These are phyloP conservation scores for Alternaria panax DNA, from an alignment of 2,329 filamentous ascomycete genomes.

Conservation along the genomic window DNA sequence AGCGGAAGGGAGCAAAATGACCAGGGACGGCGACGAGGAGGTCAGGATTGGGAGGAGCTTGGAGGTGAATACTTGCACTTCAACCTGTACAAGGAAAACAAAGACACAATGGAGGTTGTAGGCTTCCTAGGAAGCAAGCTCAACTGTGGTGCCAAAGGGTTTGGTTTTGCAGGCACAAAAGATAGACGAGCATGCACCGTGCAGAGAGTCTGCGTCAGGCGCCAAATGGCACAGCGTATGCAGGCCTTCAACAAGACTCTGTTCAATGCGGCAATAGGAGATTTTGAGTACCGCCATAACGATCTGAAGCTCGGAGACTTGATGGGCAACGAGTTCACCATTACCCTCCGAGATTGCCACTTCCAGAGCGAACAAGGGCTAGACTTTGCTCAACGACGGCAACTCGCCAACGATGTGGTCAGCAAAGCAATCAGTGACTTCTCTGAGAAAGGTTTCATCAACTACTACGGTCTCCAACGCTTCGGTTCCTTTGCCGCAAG, in stretches of 20 bases:
- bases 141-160: conserved; percentile 71
- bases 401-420: conserved; percentile 61
- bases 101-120: conserved; percentile 92
- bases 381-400: conserved; percentile 46
- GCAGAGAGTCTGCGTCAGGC: conserved; percentile 76
- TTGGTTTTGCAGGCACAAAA: conserved; percentile 88
- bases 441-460: conserved; percentile 82
- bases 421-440: conserved; percentile 71
- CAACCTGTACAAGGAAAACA: conserved; percentile 94
- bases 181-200: conserved; percentile 86
- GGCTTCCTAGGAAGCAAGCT: conserved; percentile 77
- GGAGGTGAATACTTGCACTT: conserved; percentile 88
- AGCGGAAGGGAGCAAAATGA: conserved; percentile 35
- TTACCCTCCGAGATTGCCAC: conserved; percentile 85
- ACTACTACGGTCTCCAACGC: conserved; percentile 97
- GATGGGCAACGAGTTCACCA: conserved; percentile 88
- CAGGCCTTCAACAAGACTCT: conserved; percentile 67
- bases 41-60: conserved; percentile 67
- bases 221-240: conserved; percentile 68
- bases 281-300: conserved; percentile 77
- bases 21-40: conserved; percentile 36
- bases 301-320: conserved; percentile 84
- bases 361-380: conserved; percentile 59
- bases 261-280: conserved; percentile 72
- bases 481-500: conserved; percentile 89